Base-by-base conservation (phyloP, 2,329 filamentous ascomycete genomes). In the Zopfia rhizophila region DNA sequence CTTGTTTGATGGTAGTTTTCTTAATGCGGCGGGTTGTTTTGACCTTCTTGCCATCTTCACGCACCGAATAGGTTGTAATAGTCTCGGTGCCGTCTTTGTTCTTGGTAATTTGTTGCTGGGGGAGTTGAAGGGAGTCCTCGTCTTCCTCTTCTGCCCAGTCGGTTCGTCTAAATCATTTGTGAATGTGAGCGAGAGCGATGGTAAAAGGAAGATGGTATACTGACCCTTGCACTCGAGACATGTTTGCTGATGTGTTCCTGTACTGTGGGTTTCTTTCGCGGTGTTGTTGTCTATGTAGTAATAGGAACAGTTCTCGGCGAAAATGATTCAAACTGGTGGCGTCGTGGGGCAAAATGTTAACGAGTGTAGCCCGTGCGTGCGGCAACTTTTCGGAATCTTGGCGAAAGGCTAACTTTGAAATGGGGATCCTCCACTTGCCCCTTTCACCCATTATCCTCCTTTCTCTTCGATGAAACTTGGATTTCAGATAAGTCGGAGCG, bases 81-180 rank as follows among this genome's bases (percentile, higher is more conserved):
- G 95, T 99, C 79, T 97, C 96, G 66, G 91, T 96, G 72, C 95
- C 94, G 75, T 99, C 94, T 79, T 97, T 96, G 85, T 99, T 97
- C 73, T 88, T 88, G 73, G 91, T 93, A 63, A 93, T 89, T 78
- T 94, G 88, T 61, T 90, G 86, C 61, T 89, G 83, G 51, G 94
- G 94, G 64, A 99, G 89, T 61, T 83, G 79, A 78, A 89, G 84
- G 76, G 94, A 89, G 77, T 91, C 88, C 69, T 93, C 90, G 72
- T 96, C 91, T 62, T 87, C 85, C 78, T 97, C 93, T 79, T 97
- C 94, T 73, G 94, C 93, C 93, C 93, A 97, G 82, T 97, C 92
- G 70, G 82, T 82, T 68, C 82, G 80, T 72, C 78, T 82, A 31
- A 32, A 39, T 24, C 41, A 18, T 21, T 7, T 35, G 43, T 51